These are phyloP conservation scores for Xylaria arbuscula DNA, from an alignment of 2,329 filamentous ascomycete genomes.

Conservation along the genomic window DNA sequence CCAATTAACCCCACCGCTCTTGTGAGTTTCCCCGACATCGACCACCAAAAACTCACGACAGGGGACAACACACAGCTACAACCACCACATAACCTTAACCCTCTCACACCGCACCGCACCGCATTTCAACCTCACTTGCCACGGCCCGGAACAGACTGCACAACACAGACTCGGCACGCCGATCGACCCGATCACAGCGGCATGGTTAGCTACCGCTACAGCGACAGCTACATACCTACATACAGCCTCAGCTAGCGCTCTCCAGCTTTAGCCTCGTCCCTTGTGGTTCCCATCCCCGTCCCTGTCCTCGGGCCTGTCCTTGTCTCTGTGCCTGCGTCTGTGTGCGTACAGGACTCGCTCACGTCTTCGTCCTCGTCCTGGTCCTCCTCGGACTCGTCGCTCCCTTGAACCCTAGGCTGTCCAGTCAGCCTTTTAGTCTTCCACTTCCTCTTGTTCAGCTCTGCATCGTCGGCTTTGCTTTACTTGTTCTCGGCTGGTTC, in stretches of 20 bases:
- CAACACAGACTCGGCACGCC: not conserved
- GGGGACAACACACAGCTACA: not conserved
- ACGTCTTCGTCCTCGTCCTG: not conserved
- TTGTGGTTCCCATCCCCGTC: not conserved
- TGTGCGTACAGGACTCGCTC: not conserved
- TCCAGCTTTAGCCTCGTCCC: not conserved
- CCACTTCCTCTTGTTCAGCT: not conserved
- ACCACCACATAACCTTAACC: not conserved
- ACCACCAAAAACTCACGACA: slow-evolving; percentile 10
- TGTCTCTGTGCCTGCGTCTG: not conserved
- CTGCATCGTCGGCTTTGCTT: not conserved
- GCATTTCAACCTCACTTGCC: too few species aligned
- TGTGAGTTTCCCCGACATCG: slow-evolving; percentile 5
- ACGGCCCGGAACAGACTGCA: not conserved
- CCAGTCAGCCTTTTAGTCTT: not conserved
- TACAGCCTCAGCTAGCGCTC: not conserved
- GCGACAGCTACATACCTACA: not conserved
- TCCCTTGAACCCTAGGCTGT: not conserved
- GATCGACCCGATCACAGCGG: not conserved
- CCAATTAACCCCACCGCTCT: slow-evolving; percentile 8
- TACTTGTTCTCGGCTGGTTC: not conserved
- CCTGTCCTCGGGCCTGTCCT: not conserved
- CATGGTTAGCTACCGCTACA: not conserved
- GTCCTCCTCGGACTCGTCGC: not conserved
- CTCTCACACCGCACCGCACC: not conserved